A percentile compares a stretch with the other conserved stretches of the same genome.
Evolutionary conservation across 129 eudicot genomes (phyloP).

Genomic region (Centaurea solstitialis): DNA sequence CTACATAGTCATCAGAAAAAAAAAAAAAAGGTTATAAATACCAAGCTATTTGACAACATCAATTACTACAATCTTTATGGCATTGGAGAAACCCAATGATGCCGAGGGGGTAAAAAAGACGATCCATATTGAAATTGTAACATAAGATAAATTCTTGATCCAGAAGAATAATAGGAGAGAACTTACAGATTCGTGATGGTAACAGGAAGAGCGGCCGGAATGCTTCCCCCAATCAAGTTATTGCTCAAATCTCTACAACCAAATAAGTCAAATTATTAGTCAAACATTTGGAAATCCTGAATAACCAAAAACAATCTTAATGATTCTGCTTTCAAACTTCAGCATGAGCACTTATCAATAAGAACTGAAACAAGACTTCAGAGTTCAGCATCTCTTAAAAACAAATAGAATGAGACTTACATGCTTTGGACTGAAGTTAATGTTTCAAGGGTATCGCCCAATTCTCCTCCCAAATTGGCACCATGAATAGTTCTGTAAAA

Average conservation of each 20-base stretch:
- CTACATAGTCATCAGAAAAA: constrained; percentile 10
- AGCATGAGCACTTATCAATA: not conserved
- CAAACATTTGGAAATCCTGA: constrained; percentile 3
- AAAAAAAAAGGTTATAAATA: not conserved
- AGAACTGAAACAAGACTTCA: not conserved
- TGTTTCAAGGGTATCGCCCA: constrained; percentile 72
- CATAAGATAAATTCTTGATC: not conserved
- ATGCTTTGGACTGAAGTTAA: constrained; percentile 72
- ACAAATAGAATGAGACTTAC: constrained; percentile 40
- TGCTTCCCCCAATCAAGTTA: constrained; percentile 71
- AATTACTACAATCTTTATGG: not conserved
- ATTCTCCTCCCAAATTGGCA: constrained; percentile 86
- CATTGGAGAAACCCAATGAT: not conserved
- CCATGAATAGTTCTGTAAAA: constrained; percentile 58
- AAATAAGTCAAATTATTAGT: constrained; percentile 21
- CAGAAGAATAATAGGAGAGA: not conserved
- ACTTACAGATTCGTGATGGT: constrained; percentile 71
- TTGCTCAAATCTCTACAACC: constrained; percentile 70
- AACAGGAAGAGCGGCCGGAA: constrained; percentile 70
- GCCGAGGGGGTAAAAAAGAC: not conserved
- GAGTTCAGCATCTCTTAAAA: not conserved
- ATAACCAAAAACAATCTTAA: not conserved
- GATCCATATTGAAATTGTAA: not conserved
- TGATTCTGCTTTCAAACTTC: not conserved
- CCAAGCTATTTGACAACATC: not conserved